Percentiles rank a stretch among this genome's conserved stretches.
These are phyloP conservation scores for Chlamydomonas reinhardtii DNA, from an alignment of 163 green algal species.

Conservation along the genomic window DNA sequence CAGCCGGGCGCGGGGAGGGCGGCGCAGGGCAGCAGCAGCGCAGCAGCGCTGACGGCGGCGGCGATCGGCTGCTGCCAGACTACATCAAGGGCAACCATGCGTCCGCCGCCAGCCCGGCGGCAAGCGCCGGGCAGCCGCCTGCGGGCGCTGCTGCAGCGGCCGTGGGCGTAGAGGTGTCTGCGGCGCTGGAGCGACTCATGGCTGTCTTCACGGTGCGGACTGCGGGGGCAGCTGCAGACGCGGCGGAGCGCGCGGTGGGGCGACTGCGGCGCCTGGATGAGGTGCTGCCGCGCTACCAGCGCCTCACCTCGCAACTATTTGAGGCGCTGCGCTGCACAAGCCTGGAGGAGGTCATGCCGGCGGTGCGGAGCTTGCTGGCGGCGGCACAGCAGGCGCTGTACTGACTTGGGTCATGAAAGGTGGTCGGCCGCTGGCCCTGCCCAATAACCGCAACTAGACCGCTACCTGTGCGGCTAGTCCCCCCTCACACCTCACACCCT, in stretches of 20 bases:
- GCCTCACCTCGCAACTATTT: constrained; percentile 63
- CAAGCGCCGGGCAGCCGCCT: not conserved
- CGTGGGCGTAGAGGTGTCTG: constrained; percentile 6
- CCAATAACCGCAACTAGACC: too few relatives aligned
- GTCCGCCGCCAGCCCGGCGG: not conserved
- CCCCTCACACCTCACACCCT: too few relatives aligned
- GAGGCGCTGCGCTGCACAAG: constrained; percentile 65
- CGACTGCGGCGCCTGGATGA: constrained; percentile 66
- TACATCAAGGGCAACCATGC: constrained; percentile 39
- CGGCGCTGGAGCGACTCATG: constrained; percentile 46
- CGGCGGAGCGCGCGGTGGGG: constrained; percentile 55
- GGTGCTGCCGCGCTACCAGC: constrained; percentile 75
- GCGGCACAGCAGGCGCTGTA: too few relatives aligned
- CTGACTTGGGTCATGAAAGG: too few relatives aligned
- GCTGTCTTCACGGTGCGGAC: constrained; percentile 21
- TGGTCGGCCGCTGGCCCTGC: too few relatives aligned
- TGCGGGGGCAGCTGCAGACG: constrained; percentile 34
- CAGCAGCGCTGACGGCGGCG: not conserved
- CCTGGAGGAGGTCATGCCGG: constrained; percentile 75
- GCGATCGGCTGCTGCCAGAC: constrained; percentile 28
- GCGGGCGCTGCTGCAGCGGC: not conserved
- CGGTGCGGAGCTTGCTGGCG: constrained; percentile 29
- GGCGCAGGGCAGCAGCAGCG: constrained; percentile 10
- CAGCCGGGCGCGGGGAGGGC: not conserved
- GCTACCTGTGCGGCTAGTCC: too few relatives aligned